A percentile compares a stretch with the other conserved stretches of the same genome.
Evolutionary conservation across 495 filamentous ascomycete genomes (phyloP).

Genomic region (Aspergillus indologenus): DNA sequence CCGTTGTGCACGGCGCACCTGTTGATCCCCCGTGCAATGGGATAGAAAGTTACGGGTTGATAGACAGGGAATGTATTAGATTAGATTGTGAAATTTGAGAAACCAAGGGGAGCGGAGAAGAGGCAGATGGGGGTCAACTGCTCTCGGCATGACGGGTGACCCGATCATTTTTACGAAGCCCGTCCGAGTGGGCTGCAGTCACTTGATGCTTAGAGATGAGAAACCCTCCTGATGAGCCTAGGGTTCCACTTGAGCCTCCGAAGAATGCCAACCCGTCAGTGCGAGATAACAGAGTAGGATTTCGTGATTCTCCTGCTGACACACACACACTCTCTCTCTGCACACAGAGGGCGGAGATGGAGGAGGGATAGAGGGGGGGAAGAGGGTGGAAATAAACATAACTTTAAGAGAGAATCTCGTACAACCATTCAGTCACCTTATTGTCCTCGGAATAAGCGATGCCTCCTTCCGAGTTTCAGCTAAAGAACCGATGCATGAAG

Average conservation of each 20-base stretch:
- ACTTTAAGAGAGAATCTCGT: background rate
- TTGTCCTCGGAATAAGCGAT: background rate
- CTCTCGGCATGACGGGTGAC: constrained; percentile 4
- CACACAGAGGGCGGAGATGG: background rate
- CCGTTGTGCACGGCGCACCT: background rate
- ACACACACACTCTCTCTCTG: background rate
- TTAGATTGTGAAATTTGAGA: too few relatives aligned
- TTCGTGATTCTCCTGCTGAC: constrained; percentile 1
- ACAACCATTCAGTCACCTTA: background rate
- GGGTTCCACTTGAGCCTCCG: constrained; percentile 27
- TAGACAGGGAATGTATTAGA: background rate
- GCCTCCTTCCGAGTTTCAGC: constrained; percentile 17
- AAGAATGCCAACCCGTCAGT: constrained; percentile 17
- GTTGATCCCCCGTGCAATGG: background rate
- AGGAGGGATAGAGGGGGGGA: background rate
- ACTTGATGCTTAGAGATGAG: constrained; percentile 17
- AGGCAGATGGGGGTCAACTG: too few relatives aligned
- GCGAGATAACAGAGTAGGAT: constrained; percentile 12
- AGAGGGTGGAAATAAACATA: background rate
- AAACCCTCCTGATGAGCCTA: constrained; percentile 11
- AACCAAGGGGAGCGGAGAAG: background rate
- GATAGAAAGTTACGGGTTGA: background rate
- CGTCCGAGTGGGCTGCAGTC: background rate
- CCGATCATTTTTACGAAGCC: background rate
- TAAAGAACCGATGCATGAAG: background rate